These are phyloP conservation scores for Citrullus mucosospermus DNA, from an alignment of 306 rosid genomes.

Conservation along the genomic window DNA sequence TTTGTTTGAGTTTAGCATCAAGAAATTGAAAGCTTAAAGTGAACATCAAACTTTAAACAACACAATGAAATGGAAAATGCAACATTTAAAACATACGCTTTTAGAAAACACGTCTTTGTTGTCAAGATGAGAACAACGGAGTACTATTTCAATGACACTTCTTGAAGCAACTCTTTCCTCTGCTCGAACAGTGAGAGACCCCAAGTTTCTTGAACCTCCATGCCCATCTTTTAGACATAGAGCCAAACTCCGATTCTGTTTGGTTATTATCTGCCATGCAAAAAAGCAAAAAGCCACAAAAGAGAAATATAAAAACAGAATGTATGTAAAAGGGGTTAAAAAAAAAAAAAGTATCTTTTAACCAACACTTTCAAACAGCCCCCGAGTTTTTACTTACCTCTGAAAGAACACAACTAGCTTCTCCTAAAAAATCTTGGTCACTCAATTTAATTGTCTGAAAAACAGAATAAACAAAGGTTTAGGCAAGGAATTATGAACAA, in stretches of 20 bases:
- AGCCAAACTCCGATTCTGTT: slow-evolving; percentile 34
- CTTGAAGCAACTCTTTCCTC: slow-evolving; percentile 64
- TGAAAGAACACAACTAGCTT: slow-evolving; percentile 55
- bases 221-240: slow-evolving; percentile 31
- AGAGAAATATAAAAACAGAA: not conserved
- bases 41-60: not conserved
- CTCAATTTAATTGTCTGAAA: slow-evolving; percentile 46
- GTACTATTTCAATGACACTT: slow-evolving; percentile 45
- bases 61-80: not conserved
- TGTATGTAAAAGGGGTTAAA: not conserved
- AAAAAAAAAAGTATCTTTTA: not conserved
- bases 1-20: not conserved
- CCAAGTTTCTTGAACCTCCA: slow-evolving; percentile 23
- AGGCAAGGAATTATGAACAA: not conserved
- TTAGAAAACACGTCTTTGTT: slow-evolving; percentile 68
- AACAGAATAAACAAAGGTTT: not conserved
- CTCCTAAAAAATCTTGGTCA: slow-evolving; percentile 84
- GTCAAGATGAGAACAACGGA: slow-evolving; percentile 63
- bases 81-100: slow-evolving; percentile 30
- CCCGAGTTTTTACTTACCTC: slow-evolving; percentile 34
- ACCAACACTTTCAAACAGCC: not conserved
- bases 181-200: slow-evolving; percentile 56
- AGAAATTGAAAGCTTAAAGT: too few relatives aligned
- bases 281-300: not conserved
- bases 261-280: slow-evolving; percentile 54